Conservation (phyloP, 2,329 filamentous ascomycete genomes). For the Neonectria neomacrospora region DNA sequence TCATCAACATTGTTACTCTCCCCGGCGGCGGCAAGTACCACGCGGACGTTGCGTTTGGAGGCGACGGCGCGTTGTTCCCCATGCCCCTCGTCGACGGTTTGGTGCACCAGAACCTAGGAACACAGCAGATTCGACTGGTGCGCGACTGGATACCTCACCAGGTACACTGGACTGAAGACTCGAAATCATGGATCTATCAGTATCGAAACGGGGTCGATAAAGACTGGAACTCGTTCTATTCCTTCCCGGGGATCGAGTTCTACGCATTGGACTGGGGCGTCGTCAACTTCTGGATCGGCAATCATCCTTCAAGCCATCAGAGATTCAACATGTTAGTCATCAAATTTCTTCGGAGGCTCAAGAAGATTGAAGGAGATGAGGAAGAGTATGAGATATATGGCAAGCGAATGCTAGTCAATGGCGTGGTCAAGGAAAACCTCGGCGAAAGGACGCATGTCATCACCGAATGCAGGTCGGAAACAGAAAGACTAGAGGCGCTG, state of each 20-base stretch:
- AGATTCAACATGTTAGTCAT: conserved; percentile 62
- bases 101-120: conserved; percentile 60
- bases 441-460: conserved; percentile 35
- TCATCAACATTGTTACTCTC: conserved; percentile 71
- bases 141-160: conserved; percentile 59
- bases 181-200: conserved; percentile 72
- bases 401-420: conserved; percentile 42
- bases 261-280: conserved; percentile 61
- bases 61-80: conserved; percentile 68
- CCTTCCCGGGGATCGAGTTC: conserved; percentile 74
- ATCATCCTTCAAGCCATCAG: conserved; percentile 62
- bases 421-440: conserved; percentile 38
- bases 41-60: conserved; percentile 74
- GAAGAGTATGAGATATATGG: conserved; percentile 35
- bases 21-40: conserved; percentile 59
- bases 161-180: conserved; percentile 46
- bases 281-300: conserved; percentile 67
- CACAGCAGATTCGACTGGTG: conserved; percentile 66
- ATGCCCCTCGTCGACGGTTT: conserved; percentile 61
- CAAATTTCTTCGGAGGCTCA: conserved; percentile 60
- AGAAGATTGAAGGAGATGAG: conserved; percentile 51
- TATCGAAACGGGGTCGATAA: conserved; percentile 59
- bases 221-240: conserved; percentile 71
- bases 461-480: conserved; percentile 54
- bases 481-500: conserved; percentile 59